phyloP scores from a whole-genome alignment of 1,139 yeast species.

The Yamadazyma kanchanaburiensis region DNA sequence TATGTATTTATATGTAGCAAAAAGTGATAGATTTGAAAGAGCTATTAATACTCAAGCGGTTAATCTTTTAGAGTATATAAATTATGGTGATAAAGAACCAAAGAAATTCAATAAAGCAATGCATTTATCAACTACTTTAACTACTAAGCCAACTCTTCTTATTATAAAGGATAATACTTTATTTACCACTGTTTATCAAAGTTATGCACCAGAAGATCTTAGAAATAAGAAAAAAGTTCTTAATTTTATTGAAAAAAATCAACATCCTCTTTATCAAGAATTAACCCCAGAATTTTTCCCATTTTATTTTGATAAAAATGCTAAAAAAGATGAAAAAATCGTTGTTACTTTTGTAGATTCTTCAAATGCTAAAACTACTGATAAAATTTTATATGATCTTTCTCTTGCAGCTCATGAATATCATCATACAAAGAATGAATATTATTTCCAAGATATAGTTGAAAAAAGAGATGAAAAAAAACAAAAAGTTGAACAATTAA shows the following conservation, averaged over 20 bases:
- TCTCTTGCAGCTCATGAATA: slow-evolving; percentile 55
- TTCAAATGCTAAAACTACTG: slow-evolving; percentile 30
- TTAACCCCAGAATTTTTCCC: slow-evolving; percentile 39
- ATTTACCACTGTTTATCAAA: slow-evolving; percentile 51
- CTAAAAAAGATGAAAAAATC: slow-evolving; percentile 36
- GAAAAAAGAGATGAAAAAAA: slow-evolving; percentile 41
- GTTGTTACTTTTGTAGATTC: slow-evolving; percentile 54
- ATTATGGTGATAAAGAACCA: slow-evolving; percentile 29
- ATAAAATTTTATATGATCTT: slow-evolving; percentile 38
- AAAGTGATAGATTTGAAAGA: slow-evolving; percentile 40
- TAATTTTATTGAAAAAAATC: slow-evolving; percentile 45
- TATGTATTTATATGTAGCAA: slow-evolving; percentile 50
- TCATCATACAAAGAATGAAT: slow-evolving; percentile 40
- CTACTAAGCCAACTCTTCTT: slow-evolving; percentile 59
- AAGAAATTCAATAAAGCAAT: slow-evolving; percentile 39
- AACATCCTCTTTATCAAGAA: slow-evolving; percentile 51
- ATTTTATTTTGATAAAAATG: slow-evolving; percentile 27
- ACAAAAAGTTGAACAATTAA: slow-evolving; percentile 39
- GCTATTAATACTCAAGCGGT: slow-evolving; percentile 42
- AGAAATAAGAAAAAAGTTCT: slow-evolving; percentile 47
- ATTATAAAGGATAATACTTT: slow-evolving; percentile 57
- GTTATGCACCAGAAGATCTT: slow-evolving; percentile 61
- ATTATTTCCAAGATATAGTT: slow-evolving; percentile 38
- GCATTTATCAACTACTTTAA: slow-evolving; percentile 48
- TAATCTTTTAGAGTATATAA: slow-evolving; percentile 37